Percentiles rank a stretch among this genome's conserved stretches.
Conservation (phyloP, 2,329 filamentous ascomycete species). For the Truncatella angustata region DNA sequence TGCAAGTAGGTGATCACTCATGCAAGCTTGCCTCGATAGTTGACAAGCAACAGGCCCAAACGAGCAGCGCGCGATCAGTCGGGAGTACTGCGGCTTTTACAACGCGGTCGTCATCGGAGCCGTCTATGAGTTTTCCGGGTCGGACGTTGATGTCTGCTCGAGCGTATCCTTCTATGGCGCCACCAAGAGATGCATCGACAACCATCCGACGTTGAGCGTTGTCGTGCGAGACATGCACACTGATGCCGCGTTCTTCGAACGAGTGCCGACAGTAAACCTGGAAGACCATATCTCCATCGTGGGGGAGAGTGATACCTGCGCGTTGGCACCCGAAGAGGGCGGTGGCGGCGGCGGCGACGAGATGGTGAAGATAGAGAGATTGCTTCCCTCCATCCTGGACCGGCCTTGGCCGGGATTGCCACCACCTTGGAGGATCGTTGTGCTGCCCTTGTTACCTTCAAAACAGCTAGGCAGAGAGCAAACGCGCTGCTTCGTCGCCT, state of each 20-base stretch:
- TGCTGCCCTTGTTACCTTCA: neutral
- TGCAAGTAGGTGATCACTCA: neutral
- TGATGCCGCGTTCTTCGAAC: conserved; percentile 6
- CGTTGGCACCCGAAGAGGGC: neutral
- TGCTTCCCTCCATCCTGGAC: neutral
- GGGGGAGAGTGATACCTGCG: neutral
- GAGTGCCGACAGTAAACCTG: conserved; percentile 1
- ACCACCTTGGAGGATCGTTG: conserved; percentile 6
- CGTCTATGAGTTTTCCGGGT: conserved; percentile 1
- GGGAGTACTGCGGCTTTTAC: conserved; percentile 3
- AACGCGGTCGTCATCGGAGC: conserved; percentile 1
- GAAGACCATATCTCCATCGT: conserved; percentile 2
- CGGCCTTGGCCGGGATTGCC: neutral
- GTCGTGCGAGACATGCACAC: conserved; percentile 3
- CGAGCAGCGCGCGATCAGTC: conserved; percentile 2
- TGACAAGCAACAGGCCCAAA: neutral
- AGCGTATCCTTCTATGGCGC: neutral
- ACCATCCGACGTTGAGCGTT: neutral
- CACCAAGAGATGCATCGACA: neutral
- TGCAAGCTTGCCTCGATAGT: neutral
- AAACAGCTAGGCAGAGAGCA: neutral
- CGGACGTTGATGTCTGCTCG: neutral
- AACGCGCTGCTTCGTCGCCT: conserved; percentile 2
- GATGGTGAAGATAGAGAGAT: neutral
- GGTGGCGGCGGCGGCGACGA: neutral